These are phyloP conservation scores for Cordyceps pruinosa DNA, from an alignment of 2,329 filamentous ascomycete species.

Conservation along the genomic window DNA sequence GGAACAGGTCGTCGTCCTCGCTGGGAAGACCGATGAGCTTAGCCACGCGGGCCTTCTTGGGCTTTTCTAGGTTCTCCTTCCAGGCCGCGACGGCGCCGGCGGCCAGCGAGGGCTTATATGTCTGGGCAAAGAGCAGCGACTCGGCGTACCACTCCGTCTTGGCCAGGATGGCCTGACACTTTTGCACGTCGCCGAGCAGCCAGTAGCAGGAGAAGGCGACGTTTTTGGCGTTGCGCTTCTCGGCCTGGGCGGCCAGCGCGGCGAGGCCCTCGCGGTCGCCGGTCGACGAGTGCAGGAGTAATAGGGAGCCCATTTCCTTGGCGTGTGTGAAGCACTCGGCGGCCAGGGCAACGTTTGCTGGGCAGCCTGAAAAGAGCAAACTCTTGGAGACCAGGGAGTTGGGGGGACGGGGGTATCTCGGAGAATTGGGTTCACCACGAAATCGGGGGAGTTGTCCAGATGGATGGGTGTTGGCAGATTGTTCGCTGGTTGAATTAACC, in stretches of 20 bases:
- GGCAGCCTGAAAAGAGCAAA: no score
- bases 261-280: constrained; percentile 69
- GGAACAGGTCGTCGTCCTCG: constrained; percentile 83
- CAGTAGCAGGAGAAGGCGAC: constrained; percentile 87
- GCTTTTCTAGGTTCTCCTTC: constrained; percentile 78
- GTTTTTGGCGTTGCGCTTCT: constrained; percentile 75
- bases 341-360: constrained; percentile 77
- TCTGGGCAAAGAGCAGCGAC: constrained; percentile 87
- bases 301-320: constrained; percentile 80
- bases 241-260: constrained; percentile 66
- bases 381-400: no score
- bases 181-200: constrained; percentile 76
- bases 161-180: constrained; percentile 71
- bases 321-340: constrained; percentile 90
- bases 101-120: constrained; percentile 80
- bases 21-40: constrained; percentile 77
- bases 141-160: constrained; percentile 77
- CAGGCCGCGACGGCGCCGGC: constrained; percentile 63
- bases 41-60: constrained; percentile 76
- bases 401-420: no score
- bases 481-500: background rate
- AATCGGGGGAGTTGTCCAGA: no score
- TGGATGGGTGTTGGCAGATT: no score
- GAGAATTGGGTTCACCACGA: no score
- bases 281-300: constrained; percentile 83